Evolutionary conservation across 2,329 filamentous ascomycete species (phyloP), one percentile per base, ranked within the genome.

Genomic region (Magnaporthiopsis poae): DNA sequence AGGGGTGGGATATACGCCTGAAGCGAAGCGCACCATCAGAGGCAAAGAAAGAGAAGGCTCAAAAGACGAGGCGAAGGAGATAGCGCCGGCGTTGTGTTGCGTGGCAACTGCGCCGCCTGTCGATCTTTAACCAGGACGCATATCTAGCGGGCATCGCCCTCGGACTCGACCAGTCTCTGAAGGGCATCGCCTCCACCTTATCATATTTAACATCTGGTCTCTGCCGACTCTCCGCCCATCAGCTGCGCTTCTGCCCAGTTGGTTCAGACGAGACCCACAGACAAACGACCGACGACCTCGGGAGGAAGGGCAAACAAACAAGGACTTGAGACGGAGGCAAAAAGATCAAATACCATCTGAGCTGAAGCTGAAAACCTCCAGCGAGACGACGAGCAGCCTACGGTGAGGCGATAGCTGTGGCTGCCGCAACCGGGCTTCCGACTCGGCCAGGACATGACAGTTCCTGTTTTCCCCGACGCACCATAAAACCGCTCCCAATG

Each of bases 401-500:
- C 46, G 18, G 21, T 11, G 46, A n/a, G 46, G 8, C 46, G 2
- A 56, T 2, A 56, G 46, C 46, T 21, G 46, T 56, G 46, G 46
- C 21, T 25, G 1, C 46, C 46, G 9, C 21, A n/a, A 56, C 46
- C 46, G 5, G 18, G 21, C 21, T 25, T 56, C 46, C n/a, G 21
- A 25, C 21, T 9, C 46, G 21, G 18, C 46, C 46, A 25, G 60
- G 60, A 33, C 31, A 33, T 29, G 25, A 61, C 25, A 9, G 60
- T 27, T 15, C 27, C 60, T 61, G 21, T 8, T 61, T 33, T 31
- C 60, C 60, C 60, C 60, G 13, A 29, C 60, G 60, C 31, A 33
- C 12, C 25, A 61, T 29, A 63, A 70, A 69, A 69, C 66, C 72
- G 71, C 71, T 79, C 75, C 79, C 82, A 82, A 86, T 86, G 84